Percentiles rank a stretch among this genome's conserved stretches.
Conservation (phyloP, 2,329 filamentous ascomycete genomes). For the Colletotrichum karsti region DNA sequence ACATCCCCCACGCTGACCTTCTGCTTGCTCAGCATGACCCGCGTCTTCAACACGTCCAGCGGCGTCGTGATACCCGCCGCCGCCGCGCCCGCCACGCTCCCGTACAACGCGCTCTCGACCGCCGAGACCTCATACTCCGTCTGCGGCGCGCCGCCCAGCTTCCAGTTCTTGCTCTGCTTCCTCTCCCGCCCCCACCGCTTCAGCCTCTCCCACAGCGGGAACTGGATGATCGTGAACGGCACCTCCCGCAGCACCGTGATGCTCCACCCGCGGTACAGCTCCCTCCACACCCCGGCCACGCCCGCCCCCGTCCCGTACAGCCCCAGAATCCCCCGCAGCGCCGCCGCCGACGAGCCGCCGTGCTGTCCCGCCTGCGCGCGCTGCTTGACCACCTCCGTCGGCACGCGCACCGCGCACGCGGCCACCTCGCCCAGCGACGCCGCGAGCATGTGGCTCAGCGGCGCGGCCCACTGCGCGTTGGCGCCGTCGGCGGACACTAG, state of each 20-base stretch:
- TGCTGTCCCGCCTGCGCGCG: slow-evolving; percentile 89
- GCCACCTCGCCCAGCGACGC: slow-evolving; percentile 89
- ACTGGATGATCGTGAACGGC: slow-evolving; percentile 96
- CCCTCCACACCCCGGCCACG: slow-evolving; percentile 72
- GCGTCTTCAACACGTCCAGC: slow-evolving; percentile 94
- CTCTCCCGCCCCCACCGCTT: slow-evolving; percentile 73
- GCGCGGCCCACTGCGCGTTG: slow-evolving; percentile 31
- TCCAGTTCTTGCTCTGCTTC: slow-evolving; percentile 19
- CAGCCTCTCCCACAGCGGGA: slow-evolving; percentile 94
- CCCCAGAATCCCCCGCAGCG: slow-evolving; percentile 75
- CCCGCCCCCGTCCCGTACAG: slow-evolving; percentile 50
- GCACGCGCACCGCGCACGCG: slow-evolving; percentile 90
- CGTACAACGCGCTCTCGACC: slow-evolving; percentile 84
- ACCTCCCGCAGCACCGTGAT: slow-evolving; percentile 97
- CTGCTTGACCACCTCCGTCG: slow-evolving; percentile 97
- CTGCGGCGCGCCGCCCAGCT: slow-evolving; percentile 5
- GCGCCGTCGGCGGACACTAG: slow-evolving; percentile 34
- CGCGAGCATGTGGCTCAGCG: slow-evolving; percentile 76
- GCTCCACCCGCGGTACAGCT: slow-evolving; percentile 90
- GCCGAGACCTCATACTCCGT: slow-evolving; percentile 65
- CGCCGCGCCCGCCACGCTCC: slow-evolving; percentile 82
- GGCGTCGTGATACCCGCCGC: slow-evolving; percentile 92
- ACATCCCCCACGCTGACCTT: slow-evolving; percentile 67
- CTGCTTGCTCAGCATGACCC: slow-evolving; percentile 88
- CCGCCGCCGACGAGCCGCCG: slow-evolving; percentile 72